Conservation (phyloP, 345 rosid genomes). For the Murraya paniculata region DNA sequence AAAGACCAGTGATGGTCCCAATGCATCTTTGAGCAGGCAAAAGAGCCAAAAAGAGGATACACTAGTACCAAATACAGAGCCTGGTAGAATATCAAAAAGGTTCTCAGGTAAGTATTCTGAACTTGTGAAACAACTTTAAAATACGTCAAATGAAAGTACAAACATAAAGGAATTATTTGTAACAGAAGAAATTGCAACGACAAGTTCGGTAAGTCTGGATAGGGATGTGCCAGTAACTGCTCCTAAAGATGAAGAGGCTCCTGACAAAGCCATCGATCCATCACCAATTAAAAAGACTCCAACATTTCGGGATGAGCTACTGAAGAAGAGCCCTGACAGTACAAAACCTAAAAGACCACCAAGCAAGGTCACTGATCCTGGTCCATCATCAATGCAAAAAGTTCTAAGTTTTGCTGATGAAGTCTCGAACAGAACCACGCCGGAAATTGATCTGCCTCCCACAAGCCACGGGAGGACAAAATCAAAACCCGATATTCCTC, state of each 20-base stretch:
- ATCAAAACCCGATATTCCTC: slow-evolving; percentile 21
- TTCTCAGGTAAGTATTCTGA: slow-evolving; percentile 21
- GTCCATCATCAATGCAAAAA: slow-evolving; percentile 31
- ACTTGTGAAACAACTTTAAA: not conserved
- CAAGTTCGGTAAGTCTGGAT: slow-evolving; percentile 11
- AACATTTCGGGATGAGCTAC: slow-evolving; percentile 27
- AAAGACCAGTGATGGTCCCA: not conserved
- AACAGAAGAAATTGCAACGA: slow-evolving; percentile 20
- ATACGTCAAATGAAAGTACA: not conserved
- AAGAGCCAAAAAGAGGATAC: slow-evolving; percentile 32
- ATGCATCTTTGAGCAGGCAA: slow-evolving; percentile 18
- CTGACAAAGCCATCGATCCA: slow-evolving; percentile 1
- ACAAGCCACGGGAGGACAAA: slow-evolving; percentile 1
- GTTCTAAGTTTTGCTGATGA: slow-evolving; percentile 27
- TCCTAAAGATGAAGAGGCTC: slow-evolving; percentile 11
- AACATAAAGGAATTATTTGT: not conserved
- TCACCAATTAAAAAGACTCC: slow-evolving; percentile 27
- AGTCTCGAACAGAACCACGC: slow-evolving; percentile 5
- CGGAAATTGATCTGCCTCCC: slow-evolving; percentile 12
- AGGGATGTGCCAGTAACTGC: slow-evolving; percentile 3
- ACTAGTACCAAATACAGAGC: slow-evolving; percentile 3
- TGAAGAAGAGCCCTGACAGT: slow-evolving; percentile 15
- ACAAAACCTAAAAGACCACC: slow-evolving; percentile 14
- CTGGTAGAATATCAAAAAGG: slow-evolving; percentile 8
- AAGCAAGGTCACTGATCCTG: slow-evolving; percentile 11